phyloP scores from a whole-genome alignment of 2,329 filamentous ascomycete species.

The Cladobotryum protrusum region DNA sequence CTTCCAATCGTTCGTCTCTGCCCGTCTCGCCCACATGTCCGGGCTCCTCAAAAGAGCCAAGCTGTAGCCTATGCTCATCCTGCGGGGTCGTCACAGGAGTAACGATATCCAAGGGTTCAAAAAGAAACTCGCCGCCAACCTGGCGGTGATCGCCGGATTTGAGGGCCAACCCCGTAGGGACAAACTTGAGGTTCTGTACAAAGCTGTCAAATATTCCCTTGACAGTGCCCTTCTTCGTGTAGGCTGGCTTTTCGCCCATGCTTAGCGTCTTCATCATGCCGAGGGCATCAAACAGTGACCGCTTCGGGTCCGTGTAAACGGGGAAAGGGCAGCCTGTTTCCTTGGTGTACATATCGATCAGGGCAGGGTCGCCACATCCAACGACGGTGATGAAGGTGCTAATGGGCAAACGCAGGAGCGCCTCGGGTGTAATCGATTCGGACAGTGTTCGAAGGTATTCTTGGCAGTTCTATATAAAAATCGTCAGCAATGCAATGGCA shows the following conservation, averaged over 20 bases:
- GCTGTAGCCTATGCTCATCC: constrained; percentile 23
- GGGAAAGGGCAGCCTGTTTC: constrained; percentile 62
- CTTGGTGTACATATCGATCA: constrained; percentile 61
- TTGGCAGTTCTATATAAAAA: constrained; percentile 58
- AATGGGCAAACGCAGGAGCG: constrained; percentile 44
- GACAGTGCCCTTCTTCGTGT: constrained; percentile 52
- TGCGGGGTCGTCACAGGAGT: constrained; percentile 41
- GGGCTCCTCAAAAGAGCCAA: constrained; percentile 17
- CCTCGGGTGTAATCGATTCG: constrained; percentile 47
- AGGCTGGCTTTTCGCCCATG: constrained; percentile 55
- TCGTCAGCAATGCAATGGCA: constrained; percentile 12
- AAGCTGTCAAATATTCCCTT: constrained; percentile 46
- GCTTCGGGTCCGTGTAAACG: constrained; percentile 70
- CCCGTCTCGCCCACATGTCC: constrained; percentile 12
- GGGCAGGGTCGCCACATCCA: constrained; percentile 62
- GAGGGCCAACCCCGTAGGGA: constrained; percentile 51
- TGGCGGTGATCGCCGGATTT: constrained; percentile 62
- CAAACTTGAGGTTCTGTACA: constrained; percentile 53
- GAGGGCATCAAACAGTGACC: constrained; percentile 58
- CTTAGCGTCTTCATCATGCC: constrained; percentile 62
- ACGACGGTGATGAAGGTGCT: constrained; percentile 62
- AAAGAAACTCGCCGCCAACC: constrained; percentile 74
- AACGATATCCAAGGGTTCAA: constrained; percentile 48
- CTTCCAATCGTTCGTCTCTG: constrained; percentile 32
- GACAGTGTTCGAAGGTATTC: constrained; percentile 63